A percentile compares a stretch with the other conserved stretches of the same genome.
Evolutionary conservation across 345 rosid genomes (phyloP).

Genomic region (Eucalyptus pauciflora): DNA sequence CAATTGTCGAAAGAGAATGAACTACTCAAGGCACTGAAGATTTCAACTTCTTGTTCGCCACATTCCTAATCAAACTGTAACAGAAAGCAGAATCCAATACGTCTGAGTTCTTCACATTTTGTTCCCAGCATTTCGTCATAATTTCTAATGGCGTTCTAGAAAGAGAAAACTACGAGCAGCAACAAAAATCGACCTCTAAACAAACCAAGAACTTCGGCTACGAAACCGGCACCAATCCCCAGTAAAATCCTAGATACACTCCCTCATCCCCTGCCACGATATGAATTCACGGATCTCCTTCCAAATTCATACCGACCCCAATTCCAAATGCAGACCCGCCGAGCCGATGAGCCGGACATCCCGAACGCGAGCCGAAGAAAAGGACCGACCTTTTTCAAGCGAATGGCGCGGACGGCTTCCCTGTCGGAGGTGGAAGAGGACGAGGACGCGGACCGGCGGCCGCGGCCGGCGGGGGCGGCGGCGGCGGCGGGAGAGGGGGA

Average conservation of each 20-base stretch:
- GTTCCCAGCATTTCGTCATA: not conserved
- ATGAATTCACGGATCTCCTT: not conserved
- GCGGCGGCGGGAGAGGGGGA: slow-evolving; percentile 11
- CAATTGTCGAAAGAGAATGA: not conserved
- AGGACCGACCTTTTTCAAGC: slow-evolving; percentile 55
- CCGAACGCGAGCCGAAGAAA: not conserved
- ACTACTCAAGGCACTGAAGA: not conserved
- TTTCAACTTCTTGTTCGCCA: not conserved
- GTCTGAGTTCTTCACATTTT: not conserved
- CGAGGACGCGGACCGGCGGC: slow-evolving; percentile 37
- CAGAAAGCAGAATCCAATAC: not conserved
- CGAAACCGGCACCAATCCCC: too few relatives aligned
- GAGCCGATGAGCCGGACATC: not conserved
- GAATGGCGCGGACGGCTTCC: slow-evolving; percentile 81
- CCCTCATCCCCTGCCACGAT: not conserved
- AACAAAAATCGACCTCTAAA: not conserved
- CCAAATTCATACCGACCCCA: not conserved
- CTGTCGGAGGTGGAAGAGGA: slow-evolving; percentile 72
- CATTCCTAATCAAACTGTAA: not conserved
- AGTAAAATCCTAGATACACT: not conserved
- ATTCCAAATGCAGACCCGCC: not conserved
- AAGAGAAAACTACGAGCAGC: not conserved
- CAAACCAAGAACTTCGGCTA: not conserved
- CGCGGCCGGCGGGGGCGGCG: slow-evolving; percentile 23
- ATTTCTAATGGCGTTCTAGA: not conserved